Evolutionary conservation across 1,284 basidiomycete genomes (phyloP).

Genomic region (Boletus sp.): DNA sequence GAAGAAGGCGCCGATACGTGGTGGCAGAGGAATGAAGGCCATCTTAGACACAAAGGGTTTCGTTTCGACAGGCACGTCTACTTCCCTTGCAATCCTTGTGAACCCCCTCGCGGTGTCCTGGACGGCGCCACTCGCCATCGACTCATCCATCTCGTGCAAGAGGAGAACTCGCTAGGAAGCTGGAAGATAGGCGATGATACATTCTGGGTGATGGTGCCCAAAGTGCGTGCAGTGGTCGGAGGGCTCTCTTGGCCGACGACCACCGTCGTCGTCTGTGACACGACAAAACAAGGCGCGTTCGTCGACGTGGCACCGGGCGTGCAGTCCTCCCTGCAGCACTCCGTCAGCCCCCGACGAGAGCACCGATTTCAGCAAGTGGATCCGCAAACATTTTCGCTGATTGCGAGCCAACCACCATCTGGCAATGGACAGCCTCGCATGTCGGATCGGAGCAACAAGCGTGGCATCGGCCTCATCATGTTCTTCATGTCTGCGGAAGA

Average conservation of each 20-base stretch:
- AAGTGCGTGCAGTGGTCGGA: constrained; percentile 20
- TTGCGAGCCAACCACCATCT: constrained; percentile 1
- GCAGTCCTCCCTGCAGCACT: constrained; percentile 9
- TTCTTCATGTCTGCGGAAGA: constrained; percentile 14
- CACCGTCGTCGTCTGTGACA: constrained; percentile 22
- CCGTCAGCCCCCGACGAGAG: not conserved
- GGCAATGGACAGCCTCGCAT: not conserved
- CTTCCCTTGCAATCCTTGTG: constrained; percentile 14
- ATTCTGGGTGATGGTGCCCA: constrained; percentile 18
- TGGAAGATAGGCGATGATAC: constrained; percentile 16
- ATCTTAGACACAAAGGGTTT: constrained; percentile 16
- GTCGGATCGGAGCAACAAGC: constrained; percentile 3
- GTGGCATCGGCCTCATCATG: constrained; percentile 15
- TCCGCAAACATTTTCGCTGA: constrained; percentile 5
- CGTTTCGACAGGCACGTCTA: constrained; percentile 23
- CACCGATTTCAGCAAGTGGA: constrained; percentile 24
- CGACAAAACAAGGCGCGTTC: constrained; percentile 12
- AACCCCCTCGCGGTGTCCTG: not conserved
- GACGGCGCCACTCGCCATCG: not conserved
- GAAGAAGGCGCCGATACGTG: constrained; percentile 11
- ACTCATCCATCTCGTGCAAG: constrained; percentile 14
- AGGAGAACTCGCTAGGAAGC: constrained; percentile 11
- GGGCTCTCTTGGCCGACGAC: constrained; percentile 24
- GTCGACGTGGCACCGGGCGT: constrained; percentile 6
- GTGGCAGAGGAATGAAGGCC: constrained; percentile 20